A percentile compares a stretch with the other conserved stretches of the same genome.
These are phyloP conservation scores for Pleomassaria siparia DNA, from an alignment of 2,329 filamentous ascomycete genomes.

Conservation along the genomic window DNA sequence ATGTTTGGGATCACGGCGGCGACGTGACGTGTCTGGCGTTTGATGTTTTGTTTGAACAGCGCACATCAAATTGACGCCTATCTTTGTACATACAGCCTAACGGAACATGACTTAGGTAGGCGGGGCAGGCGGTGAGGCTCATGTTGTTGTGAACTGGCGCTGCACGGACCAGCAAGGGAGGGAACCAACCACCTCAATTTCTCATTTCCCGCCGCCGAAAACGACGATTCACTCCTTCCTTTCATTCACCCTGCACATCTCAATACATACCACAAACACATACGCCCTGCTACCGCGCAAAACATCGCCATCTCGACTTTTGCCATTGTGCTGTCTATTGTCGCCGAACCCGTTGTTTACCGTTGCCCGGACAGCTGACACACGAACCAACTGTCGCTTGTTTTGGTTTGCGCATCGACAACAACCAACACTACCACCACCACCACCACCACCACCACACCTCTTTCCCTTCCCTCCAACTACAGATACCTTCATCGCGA, in stretches of 20 bases:
- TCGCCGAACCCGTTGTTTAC: neutral
- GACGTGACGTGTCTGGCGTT: neutral
- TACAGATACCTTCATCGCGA: neutral
- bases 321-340: neutral
- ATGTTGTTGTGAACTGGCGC: constrained; percentile 2
- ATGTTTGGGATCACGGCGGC: neutral
- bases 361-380: neutral
- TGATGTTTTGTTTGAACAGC: neutral
- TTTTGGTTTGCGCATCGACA: constrained; percentile 4
- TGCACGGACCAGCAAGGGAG: neutral
- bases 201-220: neutral
- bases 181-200: neutral
- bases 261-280: neutral
- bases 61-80: constrained; percentile 1
- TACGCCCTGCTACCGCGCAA: neutral
- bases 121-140: neutral
- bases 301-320: neutral
- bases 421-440: neutral
- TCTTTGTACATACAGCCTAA: no score
- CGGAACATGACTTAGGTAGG: no score
- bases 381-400: neutral
- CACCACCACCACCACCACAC: neutral
- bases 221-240: neutral
- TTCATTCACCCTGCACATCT: neutral
- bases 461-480: neutral